Percentiles rank a stretch among this genome's conserved stretches.
Conservation (phyloP, 2,329 filamentous ascomycete genomes). For the Curvularia lunata region DNA sequence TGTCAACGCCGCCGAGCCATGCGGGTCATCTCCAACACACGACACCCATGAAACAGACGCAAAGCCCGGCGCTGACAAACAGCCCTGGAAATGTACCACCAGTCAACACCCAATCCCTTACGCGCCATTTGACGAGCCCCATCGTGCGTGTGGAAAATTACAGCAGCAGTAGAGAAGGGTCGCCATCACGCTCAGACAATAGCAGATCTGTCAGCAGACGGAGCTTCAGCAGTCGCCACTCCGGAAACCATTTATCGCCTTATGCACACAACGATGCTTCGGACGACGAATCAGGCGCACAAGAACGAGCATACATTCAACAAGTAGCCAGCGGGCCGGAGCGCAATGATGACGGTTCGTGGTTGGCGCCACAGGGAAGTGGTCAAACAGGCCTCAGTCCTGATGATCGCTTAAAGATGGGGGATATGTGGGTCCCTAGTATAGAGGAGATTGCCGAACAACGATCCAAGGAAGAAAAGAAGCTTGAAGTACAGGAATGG, state of each 20-base stretch:
- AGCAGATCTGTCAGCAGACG: conserved; percentile 45
- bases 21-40: conserved; percentile 29
- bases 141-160: conserved; percentile 50
- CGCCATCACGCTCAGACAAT: conserved; percentile 43
- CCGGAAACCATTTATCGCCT: conserved; percentile 48
- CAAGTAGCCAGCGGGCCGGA: conserved; percentile 42
- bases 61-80: conserved; percentile 49
- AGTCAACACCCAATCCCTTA: conserved; percentile 35
- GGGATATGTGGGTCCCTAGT: conserved; percentile 54
- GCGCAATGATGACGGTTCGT: conserved; percentile 56
- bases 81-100: conserved; percentile 42
- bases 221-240: conserved; percentile 45
- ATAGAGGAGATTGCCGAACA: conserved; percentile 59
- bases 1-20: conserved; percentile 39
- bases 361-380: conserved; percentile 49
- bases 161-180: conserved; percentile 45
- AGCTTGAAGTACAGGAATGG: conserved; percentile 62
- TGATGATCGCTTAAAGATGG: conserved; percentile 50
- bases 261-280: conserved; percentile 45
- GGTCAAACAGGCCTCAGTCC: conserved; percentile 58
- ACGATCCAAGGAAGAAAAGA: conserved; percentile 57
- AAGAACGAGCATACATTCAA: conserved; percentile 26
- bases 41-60: conserved; percentile 44
- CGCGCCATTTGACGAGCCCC: conserved; percentile 46
- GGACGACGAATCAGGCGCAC: conserved; percentile 40